These are phyloP conservation scores for Hysterangium stoloniferum DNA, from an alignment of 768 basidiomycete genomes.

Conservation along the genomic window DNA sequence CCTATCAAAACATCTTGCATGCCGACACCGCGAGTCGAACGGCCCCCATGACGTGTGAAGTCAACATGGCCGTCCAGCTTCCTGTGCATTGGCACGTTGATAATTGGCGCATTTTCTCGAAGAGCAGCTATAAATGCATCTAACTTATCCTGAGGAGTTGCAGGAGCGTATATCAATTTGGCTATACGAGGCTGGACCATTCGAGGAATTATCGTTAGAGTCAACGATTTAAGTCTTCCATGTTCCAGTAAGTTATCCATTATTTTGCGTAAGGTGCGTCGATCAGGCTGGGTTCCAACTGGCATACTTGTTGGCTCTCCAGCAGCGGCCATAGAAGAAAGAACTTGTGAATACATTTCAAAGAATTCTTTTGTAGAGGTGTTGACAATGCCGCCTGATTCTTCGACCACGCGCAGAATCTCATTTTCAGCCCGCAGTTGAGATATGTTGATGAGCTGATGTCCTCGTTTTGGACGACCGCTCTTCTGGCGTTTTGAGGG, in stretches of 20 bases:
- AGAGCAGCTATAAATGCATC: constrained; percentile 51
- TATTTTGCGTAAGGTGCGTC: constrained; percentile 56
- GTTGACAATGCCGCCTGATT: constrained; percentile 59
- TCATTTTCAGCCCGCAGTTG: constrained; percentile 77
- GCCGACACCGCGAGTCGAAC: constrained; percentile 27
- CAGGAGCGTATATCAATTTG: constrained; percentile 59
- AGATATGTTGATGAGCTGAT: constrained; percentile 53
- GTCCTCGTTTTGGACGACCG: not conserved
- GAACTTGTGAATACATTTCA: constrained; percentile 55
- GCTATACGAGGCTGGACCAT: constrained; percentile 54
- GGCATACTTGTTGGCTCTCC: constrained; percentile 69
- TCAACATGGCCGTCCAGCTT: constrained; percentile 48
- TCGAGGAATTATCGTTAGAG: constrained; percentile 49
- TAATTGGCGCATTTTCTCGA: constrained; percentile 27
- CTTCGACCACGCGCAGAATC: constrained; percentile 56
- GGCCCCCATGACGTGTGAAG: constrained; percentile 38
- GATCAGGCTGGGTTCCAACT: constrained; percentile 61
- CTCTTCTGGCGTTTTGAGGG: constrained; percentile 1
- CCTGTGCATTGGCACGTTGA: constrained; percentile 26
- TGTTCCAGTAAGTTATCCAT: constrained; percentile 55
- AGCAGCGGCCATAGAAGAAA: constrained; percentile 46
- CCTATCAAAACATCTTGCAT: constrained; percentile 25
- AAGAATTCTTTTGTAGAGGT: constrained; percentile 61
- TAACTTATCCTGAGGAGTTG: constrained; percentile 43
- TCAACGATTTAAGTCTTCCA: constrained; percentile 63